Percentiles rank a stretch among this genome's conserved stretches.
Evolutionary conservation across 306 rosid species (phyloP).

Genomic region (Macrotyloma uniflorum): DNA sequence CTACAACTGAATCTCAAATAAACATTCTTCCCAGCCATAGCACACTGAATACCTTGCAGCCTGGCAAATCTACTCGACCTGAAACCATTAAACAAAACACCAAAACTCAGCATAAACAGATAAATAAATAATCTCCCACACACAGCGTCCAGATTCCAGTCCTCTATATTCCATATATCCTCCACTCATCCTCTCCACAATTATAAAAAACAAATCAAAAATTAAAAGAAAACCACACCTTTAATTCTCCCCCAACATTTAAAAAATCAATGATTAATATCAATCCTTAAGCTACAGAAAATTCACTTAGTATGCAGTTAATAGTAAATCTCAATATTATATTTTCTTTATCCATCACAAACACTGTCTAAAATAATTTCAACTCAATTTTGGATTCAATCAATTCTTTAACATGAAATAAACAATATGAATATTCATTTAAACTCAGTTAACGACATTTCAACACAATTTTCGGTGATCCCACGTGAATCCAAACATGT

Average conservation of each 20-base stretch:
- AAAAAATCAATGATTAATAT: not conserved
- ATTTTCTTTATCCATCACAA: not conserved
- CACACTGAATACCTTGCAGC: constrained; percentile 62
- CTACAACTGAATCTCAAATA: constrained; percentile 70
- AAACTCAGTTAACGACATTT: not conserved
- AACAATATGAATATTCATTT: not conserved
- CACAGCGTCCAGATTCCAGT: constrained; percentile 2
- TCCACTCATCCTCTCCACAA: not conserved
- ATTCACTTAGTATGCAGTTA: not conserved
- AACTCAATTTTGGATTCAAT: not conserved
- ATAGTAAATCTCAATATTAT: not conserved
- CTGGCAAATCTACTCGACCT: constrained; percentile 80
- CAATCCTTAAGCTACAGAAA: not conserved
- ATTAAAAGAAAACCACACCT: not conserved
- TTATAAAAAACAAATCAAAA: not conserved
- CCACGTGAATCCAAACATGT: not conserved
- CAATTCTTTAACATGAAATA: not conserved
- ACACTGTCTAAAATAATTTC: not conserved
- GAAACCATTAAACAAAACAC: constrained; percentile 28
- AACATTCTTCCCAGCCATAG: constrained; percentile 68
- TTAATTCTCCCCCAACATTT: not conserved
- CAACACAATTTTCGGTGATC: not conserved
- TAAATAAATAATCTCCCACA: not conserved
- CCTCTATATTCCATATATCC: not conserved
- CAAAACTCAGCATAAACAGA: not conserved